Evolutionary conservation across 306 rosid species (phyloP), one percentile per base, ranked within the genome.

Genomic region (Castanea crenata): DNA sequence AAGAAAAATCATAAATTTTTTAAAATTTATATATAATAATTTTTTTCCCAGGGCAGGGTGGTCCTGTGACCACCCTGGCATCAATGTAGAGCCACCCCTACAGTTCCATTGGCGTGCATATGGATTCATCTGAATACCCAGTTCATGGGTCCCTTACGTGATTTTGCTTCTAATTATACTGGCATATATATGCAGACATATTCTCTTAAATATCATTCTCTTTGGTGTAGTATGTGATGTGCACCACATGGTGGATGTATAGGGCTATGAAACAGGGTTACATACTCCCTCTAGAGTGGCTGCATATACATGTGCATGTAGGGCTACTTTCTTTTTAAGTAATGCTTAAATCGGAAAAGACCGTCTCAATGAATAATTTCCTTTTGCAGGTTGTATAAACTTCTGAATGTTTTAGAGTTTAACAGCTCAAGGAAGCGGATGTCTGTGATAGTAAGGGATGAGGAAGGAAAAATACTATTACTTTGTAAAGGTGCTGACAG

Each of bases 401-500:
- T 96, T 75, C 89, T 96, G 76, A 88, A 91, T 85, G 96, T 93
- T 83, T 83, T 96, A 82, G 99, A 96, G 89, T 96, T 96, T 74
- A 88, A 90, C 76, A 96, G 99, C 84, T 21, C 89, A 27, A 87
- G 99, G 87, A 96, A 91, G 85, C 90, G 99, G 76, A 96, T 96
- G 99, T 96, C 99, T 54, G 99, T 93, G 77, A 91, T 93, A 63
- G 88, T 96, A 69, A 85, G 89, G 81, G 88, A 88, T 55, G 92
- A 91, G 79, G 92, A 86, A 55, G 96, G 94, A 67, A 90, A 78
- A 84, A 65, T 88, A 79, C 55, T 87, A 72, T 78, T 96, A 65
- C 87, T 96, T 64, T 91, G 91, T 84, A 96, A 95, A 88, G 99
- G 99, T 55, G 99, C 99, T 69, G 99, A 96, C 86, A 93, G 93